A percentile compares a stretch with the other conserved stretches of the same genome.
Evolutionary conservation across 345 rosid genomes (phyloP).

Genomic region (Corymbia maculata): DNA sequence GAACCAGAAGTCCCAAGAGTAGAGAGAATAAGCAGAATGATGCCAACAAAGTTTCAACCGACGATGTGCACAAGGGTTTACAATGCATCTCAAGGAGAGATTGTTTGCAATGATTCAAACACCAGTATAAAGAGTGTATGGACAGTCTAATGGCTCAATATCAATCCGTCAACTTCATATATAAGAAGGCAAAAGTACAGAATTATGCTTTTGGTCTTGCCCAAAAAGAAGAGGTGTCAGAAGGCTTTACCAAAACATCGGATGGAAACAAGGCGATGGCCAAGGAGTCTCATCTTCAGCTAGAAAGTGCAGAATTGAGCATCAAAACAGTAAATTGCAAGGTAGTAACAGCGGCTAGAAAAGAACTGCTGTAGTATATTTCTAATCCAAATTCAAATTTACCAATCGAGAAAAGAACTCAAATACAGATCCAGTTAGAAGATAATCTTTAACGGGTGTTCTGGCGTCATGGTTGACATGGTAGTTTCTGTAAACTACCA

Average conservation of each 20-base stretch:
- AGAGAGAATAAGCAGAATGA: not conserved
- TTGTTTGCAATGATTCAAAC: too few relatives aligned
- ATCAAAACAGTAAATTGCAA: not conserved
- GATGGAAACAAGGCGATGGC: not conserved
- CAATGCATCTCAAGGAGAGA: too few relatives aligned
- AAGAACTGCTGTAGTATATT: not conserved
- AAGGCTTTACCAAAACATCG: not conserved
- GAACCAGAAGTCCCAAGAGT: not conserved
- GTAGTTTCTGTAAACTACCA: not conserved
- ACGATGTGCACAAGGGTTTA: too few relatives aligned
- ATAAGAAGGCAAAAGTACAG: not conserved
- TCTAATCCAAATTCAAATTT: not conserved
- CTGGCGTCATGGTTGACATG: not conserved
- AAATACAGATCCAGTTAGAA: not conserved
- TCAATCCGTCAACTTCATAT: not conserved
- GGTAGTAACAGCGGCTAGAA: too few relatives aligned
- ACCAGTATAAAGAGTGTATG: not conserved
- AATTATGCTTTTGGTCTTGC: not conserved
- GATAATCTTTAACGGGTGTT: not conserved
- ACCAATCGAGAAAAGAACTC: not conserved
- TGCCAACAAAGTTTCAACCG: too few relatives aligned
- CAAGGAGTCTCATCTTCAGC: not conserved
- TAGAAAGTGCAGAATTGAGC: not conserved
- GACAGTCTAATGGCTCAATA: not conserved
- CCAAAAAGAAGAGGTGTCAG: not conserved